Evolutionary conservation across 495 filamentous ascomycete species (phyloP).

Genomic region (Aspergillus ellipticus): DNA sequence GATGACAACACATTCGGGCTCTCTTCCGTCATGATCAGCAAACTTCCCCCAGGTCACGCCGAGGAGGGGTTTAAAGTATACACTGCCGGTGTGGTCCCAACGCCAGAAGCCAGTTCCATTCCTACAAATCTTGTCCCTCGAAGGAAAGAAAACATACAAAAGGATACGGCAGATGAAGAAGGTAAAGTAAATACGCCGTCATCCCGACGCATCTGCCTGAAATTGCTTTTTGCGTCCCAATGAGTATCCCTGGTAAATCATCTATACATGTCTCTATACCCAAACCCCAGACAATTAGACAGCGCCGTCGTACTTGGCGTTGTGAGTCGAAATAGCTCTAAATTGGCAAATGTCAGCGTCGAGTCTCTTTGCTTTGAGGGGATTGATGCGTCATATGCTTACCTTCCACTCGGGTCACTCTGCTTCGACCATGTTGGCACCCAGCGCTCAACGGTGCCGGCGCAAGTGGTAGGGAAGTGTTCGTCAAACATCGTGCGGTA

Average conservation of each 20-base stretch:
- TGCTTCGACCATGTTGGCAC: conserved; percentile 97
- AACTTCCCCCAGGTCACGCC: not conserved
- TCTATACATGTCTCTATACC: conserved; percentile 27
- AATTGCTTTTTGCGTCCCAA: conserved; percentile 18
- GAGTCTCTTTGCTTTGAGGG: not conserved
- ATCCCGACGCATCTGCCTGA: not conserved
- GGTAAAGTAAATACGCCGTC: not conserved
- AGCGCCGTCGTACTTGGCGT: conserved; percentile 58
- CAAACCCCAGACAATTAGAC: conserved; percentile 28
- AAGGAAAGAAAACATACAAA: not conserved
- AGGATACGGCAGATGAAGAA: conserved; percentile 3
- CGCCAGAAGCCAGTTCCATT: not conserved
- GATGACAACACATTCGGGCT: not conserved
- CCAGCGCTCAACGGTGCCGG: conserved; percentile 92
- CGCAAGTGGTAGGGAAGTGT: conserved; percentile 90
- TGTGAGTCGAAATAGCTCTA: conserved; percentile 68
- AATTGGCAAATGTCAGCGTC: conserved; percentile 11
- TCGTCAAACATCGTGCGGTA: conserved; percentile 98
- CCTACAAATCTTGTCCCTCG: not conserved
- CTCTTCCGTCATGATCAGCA: not conserved
- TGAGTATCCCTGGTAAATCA: conserved; percentile 17
- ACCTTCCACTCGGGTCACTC: conserved; percentile 91
- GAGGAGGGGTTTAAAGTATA: not conserved
- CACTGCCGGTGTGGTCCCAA: not conserved
- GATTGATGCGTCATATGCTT: conserved; percentile 28